Evolutionary conservation across 1,139 yeast species (phyloP).

Genomic region (Yamadazyma kanchanaburiensis): DNA sequence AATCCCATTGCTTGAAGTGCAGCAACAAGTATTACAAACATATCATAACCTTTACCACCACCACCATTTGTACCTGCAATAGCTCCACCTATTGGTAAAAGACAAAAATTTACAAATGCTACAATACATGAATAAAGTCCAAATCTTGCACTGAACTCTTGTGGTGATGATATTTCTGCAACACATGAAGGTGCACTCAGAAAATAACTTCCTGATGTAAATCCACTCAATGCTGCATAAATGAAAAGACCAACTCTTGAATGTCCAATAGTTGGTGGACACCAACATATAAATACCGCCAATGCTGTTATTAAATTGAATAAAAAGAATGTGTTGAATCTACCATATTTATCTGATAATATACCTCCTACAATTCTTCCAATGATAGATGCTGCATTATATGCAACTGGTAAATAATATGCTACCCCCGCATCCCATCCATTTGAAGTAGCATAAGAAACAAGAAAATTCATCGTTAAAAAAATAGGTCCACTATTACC

Average conservation of each 20-base stretch:
- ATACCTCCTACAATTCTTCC: slow-evolving; percentile 28
- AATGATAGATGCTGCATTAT: slow-evolving; percentile 26
- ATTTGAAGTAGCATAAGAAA: slow-evolving; percentile 26
- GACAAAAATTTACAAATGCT: slow-evolving; percentile 19
- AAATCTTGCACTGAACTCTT: slow-evolving; percentile 26
- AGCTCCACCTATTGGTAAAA: slow-evolving; percentile 32
- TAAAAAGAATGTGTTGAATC: slow-evolving; percentile 25
- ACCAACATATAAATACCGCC: slow-evolving; percentile 24
- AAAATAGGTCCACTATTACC: slow-evolving; percentile 19
- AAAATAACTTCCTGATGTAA: slow-evolving; percentile 23
- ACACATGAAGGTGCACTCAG: slow-evolving; percentile 31
- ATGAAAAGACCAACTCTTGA: slow-evolving; percentile 22
- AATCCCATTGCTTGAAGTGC: slow-evolving; percentile 19
- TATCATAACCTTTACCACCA: slow-evolving; percentile 17
- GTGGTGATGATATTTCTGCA: slow-evolving; percentile 24
- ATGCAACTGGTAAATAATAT: slow-evolving; percentile 23
- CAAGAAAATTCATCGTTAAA: slow-evolving; percentile 22
- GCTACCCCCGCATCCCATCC: slow-evolving; percentile 21
- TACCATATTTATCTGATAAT: slow-evolving; percentile 28
- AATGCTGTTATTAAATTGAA: slow-evolving; percentile 18
- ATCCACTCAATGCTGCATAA: slow-evolving; percentile 27
- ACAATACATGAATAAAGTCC: slow-evolving; percentile 22
- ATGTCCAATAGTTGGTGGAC: slow-evolving; percentile 25
- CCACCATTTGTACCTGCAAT: slow-evolving; percentile 16
- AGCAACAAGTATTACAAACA: slow-evolving; percentile 24